phyloP scores from a whole-genome alignment of 176 grass and related monocot genomes.

The Avena eriantha region DNA sequence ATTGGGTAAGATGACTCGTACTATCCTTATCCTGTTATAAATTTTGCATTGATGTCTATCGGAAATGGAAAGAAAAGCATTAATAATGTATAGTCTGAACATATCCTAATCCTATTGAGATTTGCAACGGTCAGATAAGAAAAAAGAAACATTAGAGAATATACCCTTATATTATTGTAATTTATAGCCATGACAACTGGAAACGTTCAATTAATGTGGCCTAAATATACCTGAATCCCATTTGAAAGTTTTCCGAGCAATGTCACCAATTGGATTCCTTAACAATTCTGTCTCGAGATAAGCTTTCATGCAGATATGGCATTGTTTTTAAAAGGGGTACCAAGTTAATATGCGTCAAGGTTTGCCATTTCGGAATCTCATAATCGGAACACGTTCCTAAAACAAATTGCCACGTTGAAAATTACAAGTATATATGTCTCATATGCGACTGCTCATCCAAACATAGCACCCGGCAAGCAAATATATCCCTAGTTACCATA shows the following conservation, averaged over 20 bases:
- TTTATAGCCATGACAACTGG: neutral
- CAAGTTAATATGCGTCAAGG: neutral
- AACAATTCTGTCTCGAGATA: neutral
- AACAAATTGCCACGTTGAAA: neutral
- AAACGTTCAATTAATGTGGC: neutral
- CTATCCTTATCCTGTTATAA: too few relatives aligned
- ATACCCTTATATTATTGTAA: neutral
- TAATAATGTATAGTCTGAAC: neutral
- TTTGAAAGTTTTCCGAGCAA: neutral
- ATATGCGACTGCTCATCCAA: neutral
- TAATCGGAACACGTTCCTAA: neutral
- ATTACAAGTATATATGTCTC: neutral
- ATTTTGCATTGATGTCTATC: too few relatives aligned
- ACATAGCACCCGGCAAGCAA: neutral
- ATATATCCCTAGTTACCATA: neutral
- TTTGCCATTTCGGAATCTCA: neutral
- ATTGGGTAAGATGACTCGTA: too few relatives aligned
- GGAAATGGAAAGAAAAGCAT: neutral
- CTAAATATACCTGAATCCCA: constrained; percentile 2
- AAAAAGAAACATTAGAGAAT: neutral
- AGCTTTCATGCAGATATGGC: neutral
- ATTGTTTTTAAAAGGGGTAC: neutral
- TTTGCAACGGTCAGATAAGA: neutral
- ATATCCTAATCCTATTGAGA: neutral
- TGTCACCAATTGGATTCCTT: neutral